phyloP scores from a whole-genome alignment of 2,329 filamentous ascomycete species.

The Botrytis sinoallii region DNA sequence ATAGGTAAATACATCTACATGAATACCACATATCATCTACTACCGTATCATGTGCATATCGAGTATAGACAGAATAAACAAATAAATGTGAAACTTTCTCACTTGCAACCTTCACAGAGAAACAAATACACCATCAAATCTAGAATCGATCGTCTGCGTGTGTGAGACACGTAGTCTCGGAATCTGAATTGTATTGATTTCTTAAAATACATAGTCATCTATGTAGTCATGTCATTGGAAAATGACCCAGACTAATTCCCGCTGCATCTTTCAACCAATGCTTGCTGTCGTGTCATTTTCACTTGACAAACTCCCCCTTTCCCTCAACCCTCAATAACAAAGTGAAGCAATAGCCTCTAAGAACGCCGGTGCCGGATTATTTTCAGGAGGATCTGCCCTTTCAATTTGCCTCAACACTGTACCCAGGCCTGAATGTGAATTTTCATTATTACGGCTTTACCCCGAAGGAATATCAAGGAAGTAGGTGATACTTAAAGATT shows the following conservation, averaged over 20 bases:
- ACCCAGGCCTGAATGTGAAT: conserved; percentile 23
- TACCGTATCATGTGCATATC: too few relatives aligned
- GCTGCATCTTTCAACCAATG: conserved; percentile 20
- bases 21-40: too few relatives aligned
- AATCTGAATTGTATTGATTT: conserved; percentile 25
- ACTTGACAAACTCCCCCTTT: neutral
- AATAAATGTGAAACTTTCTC: neutral
- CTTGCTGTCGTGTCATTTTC: conserved; percentile 6
- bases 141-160: neutral
- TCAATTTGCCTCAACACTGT: conserved; percentile 5
- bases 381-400: conserved; percentile 6
- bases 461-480: conserved; percentile 19
- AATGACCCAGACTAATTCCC: conserved; percentile 14
- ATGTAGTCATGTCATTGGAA: conserved; percentile 26
- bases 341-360: conserved; percentile 21
- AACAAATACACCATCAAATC: neutral
- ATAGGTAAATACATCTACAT: too few relatives aligned
- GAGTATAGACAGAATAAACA: neutral
- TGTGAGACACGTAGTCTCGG: conserved; percentile 33
- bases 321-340: conserved; percentile 18
- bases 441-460: conserved; percentile 21
- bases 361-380: conserved; percentile 24
- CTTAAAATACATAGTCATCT: conserved; percentile 19
- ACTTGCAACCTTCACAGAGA: neutral
- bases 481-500: conserved; percentile 23